These are phyloP conservation scores for Apiospora aurea DNA, from an alignment of 2,329 filamentous ascomycete species.

Conservation along the genomic window DNA sequence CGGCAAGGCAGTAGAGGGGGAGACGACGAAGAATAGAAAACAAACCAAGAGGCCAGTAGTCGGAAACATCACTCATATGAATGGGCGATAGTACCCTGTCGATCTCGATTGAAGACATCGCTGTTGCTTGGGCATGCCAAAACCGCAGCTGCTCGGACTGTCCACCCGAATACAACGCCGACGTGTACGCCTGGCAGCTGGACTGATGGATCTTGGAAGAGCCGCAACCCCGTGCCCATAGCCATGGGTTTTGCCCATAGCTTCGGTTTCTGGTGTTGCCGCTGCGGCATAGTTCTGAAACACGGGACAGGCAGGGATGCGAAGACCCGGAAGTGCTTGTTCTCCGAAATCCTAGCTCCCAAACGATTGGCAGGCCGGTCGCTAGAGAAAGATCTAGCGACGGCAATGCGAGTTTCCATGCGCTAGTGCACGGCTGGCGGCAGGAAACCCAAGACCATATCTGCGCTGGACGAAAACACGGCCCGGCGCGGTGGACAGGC, in stretches of 20 bases:
- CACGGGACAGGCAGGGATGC: conserved; percentile 34
- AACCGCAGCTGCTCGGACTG: neutral
- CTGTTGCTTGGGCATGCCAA: neutral
- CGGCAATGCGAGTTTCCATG: conserved; percentile 25
- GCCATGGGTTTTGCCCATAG: conserved; percentile 23
- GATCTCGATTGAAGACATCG: conserved; percentile 3
- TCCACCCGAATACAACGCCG: neutral
- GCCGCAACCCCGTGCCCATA: conserved; percentile 20
- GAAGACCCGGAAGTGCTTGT: conserved; percentile 38
- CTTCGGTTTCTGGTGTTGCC: conserved; percentile 32
- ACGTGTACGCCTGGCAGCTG: neutral
- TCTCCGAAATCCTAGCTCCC: conserved; percentile 34
- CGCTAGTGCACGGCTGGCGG: conserved; percentile 12
- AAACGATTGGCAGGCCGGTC: conserved; percentile 19
- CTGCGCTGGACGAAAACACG: neutral
- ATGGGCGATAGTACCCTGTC: neutral
- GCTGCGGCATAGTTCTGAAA: conserved; percentile 35
- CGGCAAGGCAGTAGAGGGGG: conserved; percentile 1
- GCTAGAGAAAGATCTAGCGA: conserved; percentile 15
- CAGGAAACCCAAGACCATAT: neutral
- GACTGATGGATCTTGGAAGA: conserved; percentile 9
- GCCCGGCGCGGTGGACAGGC: neutral
- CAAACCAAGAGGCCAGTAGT: neutral
- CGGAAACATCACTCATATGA: conserved; percentile 15
- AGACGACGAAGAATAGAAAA: conserved; percentile 2